Percentiles rank a stretch among this genome's conserved stretches.
These are phyloP conservation scores for Pseudofabraea citricarpa DNA, from an alignment of 2,329 filamentous ascomycete species.

Conservation along the genomic window DNA sequence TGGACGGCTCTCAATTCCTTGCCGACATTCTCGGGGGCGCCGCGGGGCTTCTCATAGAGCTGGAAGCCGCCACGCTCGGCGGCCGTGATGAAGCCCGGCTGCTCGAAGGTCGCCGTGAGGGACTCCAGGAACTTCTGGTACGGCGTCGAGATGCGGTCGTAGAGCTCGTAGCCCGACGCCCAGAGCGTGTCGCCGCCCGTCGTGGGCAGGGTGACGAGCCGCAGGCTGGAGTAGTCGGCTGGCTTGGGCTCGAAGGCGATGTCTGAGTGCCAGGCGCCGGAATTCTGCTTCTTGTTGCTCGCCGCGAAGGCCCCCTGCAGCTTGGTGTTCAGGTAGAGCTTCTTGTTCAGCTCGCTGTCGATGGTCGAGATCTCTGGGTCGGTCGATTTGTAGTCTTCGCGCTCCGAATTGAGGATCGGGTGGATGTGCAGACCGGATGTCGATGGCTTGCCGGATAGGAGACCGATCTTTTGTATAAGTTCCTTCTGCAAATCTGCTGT, in stretches of 20 bases:
- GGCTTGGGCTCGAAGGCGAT: conserved; percentile 58
- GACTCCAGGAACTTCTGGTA: conserved; percentile 54
- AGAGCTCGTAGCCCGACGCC: conserved; percentile 63
- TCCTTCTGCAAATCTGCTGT: conserved; percentile 61
- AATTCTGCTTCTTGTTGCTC: conserved; percentile 32
- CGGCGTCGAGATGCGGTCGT: conserved; percentile 54
- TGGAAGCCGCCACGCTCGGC: conserved; percentile 39
- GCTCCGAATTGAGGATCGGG: conserved; percentile 48
- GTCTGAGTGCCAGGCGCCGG: conserved; percentile 51
- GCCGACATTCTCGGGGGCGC: conserved; percentile 46
- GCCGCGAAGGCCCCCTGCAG: neutral
- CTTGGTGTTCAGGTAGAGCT: conserved; percentile 33
- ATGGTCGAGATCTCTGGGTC: conserved; percentile 62
- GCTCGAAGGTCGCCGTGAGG: conserved; percentile 49
- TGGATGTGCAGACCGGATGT: conserved; percentile 57
- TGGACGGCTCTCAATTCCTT: conserved; percentile 43
- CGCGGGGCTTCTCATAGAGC: conserved; percentile 40
- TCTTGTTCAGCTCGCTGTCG: conserved; percentile 48
- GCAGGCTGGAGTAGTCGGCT: conserved; percentile 47
- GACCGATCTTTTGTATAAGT: conserved; percentile 54
- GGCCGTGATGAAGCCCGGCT: conserved; percentile 44
- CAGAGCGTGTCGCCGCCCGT: conserved; percentile 49
- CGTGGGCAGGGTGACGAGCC: conserved; percentile 8
- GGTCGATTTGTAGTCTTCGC: conserved; percentile 36
- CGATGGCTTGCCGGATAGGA: conserved; percentile 49